Evolutionary conservation across 352 stramenopile species (phyloP), one percentile per base, ranked within the genome.

Genomic region (Phytopythium helicoides): DNA sequence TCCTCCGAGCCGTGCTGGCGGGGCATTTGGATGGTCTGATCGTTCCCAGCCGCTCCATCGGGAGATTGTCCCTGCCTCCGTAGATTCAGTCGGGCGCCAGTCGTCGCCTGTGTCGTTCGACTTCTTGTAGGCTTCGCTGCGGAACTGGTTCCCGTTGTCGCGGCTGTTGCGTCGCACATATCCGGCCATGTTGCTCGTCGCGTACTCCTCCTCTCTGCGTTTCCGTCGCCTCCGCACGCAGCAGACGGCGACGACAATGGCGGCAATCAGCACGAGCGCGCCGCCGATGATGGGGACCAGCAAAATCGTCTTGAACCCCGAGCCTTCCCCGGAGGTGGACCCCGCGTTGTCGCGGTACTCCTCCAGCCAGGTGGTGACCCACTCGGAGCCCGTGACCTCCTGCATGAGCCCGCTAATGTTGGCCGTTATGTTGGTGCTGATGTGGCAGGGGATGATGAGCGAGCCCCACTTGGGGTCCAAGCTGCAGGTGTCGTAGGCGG

Each of bases 391-490:
- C 28, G 35, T 46, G 12, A 62, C 52, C 2, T 18, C 35, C 15
- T 37, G 46, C 42, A 47, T 64, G 3, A 47, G 44, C 12, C 53
- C 49, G 28, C 62, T 35, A 4, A 56, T 60, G 15, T 38, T 31
- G 6, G 38, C 47, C 2, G 61, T 58, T 4, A 60, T 18, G n/a
- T 54, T 58, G 9, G 50, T 34, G 2, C 19, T 62, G 16, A 47
- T 53, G n/a, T 65, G 59, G 16, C 70, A 80, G 5, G 67, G 66
- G 14, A 81, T 62, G 19, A 70, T 56, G 14, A 74, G 11, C 12
- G 66, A 73, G 11, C 65, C 49, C 41, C 65, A 76, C 12, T 23
- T 11, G 0, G 14, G 46, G 10, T 40, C 8, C 10, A 12, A n/a
- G 28, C 28, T 33, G 19, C 70, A 81, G 0, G 6, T 38, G 12